Evolutionary conservation across 1,284 basidiomycete genomes (phyloP), one percentile per base, ranked within the genome.

Genomic region (Ustilago crameri): DNA sequence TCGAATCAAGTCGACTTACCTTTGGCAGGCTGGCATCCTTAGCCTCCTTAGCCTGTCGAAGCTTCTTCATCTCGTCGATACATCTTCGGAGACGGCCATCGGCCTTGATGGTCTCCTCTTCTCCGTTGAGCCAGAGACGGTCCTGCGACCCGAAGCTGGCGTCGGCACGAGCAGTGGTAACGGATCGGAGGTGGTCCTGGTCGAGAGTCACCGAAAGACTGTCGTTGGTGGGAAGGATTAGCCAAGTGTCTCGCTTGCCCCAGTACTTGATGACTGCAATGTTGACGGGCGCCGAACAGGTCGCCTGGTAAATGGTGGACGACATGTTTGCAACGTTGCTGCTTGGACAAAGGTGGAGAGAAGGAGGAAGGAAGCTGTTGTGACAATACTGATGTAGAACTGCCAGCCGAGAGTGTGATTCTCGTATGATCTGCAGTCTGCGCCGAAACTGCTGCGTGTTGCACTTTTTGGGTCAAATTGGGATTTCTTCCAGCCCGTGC

Each of bases 191-290:
- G 80, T 98, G 92, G 85, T 97, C 93, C 85, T 98, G 96, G 82
- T 92, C 92, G 60, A 98, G 90, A 3, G 96, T 98, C 48, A 98
- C 93, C 2, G 94, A 97, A 27, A 99, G 89, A 22, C 95, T 98
- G 7, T 93, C 93, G 86, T 99, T 99, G 75, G 95, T 98, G 27
- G 95, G 95, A 54, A 99, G 87, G 82, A 98, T 97, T 72, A 98
- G 89, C 75, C 90, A 89, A 9, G 93, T 95, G 85, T 98, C 91
- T 73, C 95, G 91, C 86, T 99, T 99, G 74, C 95, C 95, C 95
- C 95, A 99, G 72, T 83, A 79, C 68, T 97, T 97, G 86, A 96
- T 95, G 83, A 91, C 92, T 26, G 94, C 94, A 79, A 97, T 96
- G 85, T 97, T 97, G 72, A 96, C 93, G 3, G 94, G 94, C 0